A percentile compares a stretch with the other conserved stretches of the same genome.
Evolutionary conservation across 106 monocot species (phyloP).

Genomic region (Platanthera guangdongensis): DNA sequence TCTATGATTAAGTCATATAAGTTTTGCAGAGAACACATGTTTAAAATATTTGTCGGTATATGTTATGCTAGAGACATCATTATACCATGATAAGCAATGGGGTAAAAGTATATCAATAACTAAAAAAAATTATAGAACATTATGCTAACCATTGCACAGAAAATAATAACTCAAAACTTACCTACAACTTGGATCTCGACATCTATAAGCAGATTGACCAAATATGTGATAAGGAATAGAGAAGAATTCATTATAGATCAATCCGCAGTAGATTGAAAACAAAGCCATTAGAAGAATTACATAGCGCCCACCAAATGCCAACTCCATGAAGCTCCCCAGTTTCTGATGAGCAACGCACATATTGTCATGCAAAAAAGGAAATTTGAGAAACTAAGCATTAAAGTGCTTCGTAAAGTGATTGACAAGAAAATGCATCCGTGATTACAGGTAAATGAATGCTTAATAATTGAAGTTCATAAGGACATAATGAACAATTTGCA

Average conservation of each 20-base stretch:
- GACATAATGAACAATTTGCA: background rate
- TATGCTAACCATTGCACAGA: background rate
- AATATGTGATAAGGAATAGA: constrained; percentile 94
- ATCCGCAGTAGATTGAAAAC: constrained; percentile 97
- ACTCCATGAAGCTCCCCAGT: constrained; percentile 98
- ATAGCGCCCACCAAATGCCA: constrained; percentile 99
- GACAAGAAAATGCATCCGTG: background rate
- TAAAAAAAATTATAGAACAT: constrained; percentile 1
- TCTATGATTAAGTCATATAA: too few species aligned
- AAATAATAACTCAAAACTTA: constrained; percentile 12
- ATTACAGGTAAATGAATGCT: background rate
- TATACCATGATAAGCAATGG: too few species aligned
- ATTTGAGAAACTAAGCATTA: constrained; percentile 5
- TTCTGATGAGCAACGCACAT: constrained; percentile 44
- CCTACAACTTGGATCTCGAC: constrained; percentile 74
- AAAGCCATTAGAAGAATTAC: constrained; percentile 91
- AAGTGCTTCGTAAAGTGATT: background rate
- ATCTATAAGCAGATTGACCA: constrained; percentile 89
- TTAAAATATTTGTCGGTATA: too few species aligned
- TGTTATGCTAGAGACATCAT: too few species aligned
- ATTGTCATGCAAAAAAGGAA: background rate
- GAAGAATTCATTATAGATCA: constrained; percentile 98
- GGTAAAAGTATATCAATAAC: background rate
- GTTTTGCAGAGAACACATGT: too few species aligned
- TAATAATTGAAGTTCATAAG: background rate